Evolutionary conservation across 108 stramenopile species (phyloP).

Genomic region (Stephanodiscus minutulus): DNA sequence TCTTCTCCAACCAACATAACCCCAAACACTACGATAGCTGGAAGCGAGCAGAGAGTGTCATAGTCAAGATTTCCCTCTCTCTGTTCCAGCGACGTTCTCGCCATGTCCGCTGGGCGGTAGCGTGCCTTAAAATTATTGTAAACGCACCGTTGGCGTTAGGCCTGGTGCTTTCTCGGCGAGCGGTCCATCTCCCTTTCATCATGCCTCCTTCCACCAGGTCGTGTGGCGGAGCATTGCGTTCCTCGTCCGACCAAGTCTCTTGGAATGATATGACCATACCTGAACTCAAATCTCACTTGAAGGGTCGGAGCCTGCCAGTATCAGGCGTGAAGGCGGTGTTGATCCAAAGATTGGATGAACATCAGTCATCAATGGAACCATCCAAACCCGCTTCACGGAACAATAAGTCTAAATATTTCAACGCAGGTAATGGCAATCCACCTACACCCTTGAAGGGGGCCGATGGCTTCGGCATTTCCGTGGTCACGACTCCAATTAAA

Average conservation of each 20-base stretch:
- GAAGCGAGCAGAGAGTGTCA: too few species aligned
- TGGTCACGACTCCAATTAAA: neutral
- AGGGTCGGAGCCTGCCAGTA: conserved; percentile 21
- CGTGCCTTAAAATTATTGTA: conserved; percentile 15
- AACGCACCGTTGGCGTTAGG: conserved; percentile 17
- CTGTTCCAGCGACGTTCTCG: conserved; percentile 7
- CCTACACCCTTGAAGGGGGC: neutral
- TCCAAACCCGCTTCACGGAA: conserved; percentile 1
- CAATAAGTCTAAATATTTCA: conserved; percentile 39
- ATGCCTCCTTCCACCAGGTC: conserved; percentile 46
- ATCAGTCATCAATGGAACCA: conserved; percentile 8
- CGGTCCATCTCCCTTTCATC: neutral
- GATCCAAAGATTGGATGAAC: conserved; percentile 26
- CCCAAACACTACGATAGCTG: too few species aligned
- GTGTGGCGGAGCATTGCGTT: conserved; percentile 1
- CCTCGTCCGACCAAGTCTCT: conserved; percentile 5
- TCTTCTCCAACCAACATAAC: too few species aligned
- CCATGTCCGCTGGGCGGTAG: conserved; percentile 8
- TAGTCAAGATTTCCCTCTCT: conserved; percentile 10
- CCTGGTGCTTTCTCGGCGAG: neutral
- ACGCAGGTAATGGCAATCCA: neutral
- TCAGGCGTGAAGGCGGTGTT: conserved; percentile 36
- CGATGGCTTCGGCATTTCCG: neutral
- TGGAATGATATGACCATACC: conserved; percentile 30
- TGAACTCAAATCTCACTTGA: conserved; percentile 32